These are phyloP conservation scores for Cymbidium sinense DNA, from an alignment of 106 monocot species.

Conservation along the genomic window DNA sequence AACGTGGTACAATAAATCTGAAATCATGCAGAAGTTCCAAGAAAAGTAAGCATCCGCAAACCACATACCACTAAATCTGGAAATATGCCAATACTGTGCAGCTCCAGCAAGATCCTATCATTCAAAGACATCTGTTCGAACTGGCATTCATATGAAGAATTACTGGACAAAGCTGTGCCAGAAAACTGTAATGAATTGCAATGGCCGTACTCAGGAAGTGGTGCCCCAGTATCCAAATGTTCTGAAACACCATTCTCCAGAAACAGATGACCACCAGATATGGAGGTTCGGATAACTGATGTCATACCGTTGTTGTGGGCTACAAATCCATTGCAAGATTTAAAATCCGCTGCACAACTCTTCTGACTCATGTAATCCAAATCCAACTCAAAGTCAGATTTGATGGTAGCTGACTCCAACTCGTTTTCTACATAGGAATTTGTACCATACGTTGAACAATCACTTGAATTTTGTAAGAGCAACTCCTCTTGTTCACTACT, in stretches of 20 bases:
- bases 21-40: not conserved
- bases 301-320: slow-evolving; percentile 13
- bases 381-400: slow-evolving; percentile 29
- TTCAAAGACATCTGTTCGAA: slow-evolving; percentile 67
- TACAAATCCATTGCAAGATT: slow-evolving; percentile 48
- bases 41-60: slow-evolving; percentile 5
- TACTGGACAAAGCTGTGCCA: slow-evolving; percentile 10
- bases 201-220: slow-evolving; percentile 21
- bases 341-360: slow-evolving; percentile 20
- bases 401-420: slow-evolving; percentile 9
- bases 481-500: slow-evolving; percentile 21
- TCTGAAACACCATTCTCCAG: slow-evolving; percentile 23
- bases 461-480: slow-evolving; percentile 23
- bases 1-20: not conserved
- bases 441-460: slow-evolving; percentile 20
- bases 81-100: slow-evolving; percentile 76
- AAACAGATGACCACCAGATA: slow-evolving; percentile 21
- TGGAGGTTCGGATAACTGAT: slow-evolving; percentile 26
- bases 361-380: slow-evolving; percentile 27
- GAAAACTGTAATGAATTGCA: slow-evolving; percentile 9
- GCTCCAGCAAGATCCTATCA: slow-evolving; percentile 82
- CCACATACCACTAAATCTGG: slow-evolving; percentile 55
- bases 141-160: slow-evolving; percentile 38
- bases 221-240: slow-evolving; percentile 11
- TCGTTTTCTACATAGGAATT: slow-evolving; percentile 22